Conservation (phyloP, 345 rosid species). For the Gossypium mustelinum region DNA sequence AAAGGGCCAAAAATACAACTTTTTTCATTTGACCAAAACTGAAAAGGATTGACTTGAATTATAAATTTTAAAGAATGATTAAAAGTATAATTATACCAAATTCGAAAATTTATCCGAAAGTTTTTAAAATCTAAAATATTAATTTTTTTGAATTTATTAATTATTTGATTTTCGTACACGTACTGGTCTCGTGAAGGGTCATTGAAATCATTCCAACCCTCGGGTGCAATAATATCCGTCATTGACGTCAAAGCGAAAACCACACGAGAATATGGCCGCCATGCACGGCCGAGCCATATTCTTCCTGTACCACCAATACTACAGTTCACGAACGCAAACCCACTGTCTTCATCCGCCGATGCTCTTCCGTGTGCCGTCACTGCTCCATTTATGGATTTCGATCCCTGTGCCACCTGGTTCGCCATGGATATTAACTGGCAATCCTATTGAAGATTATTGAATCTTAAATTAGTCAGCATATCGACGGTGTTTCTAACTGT, state of each 20-base stretch:
- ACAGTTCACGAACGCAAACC: conserved; percentile 64
- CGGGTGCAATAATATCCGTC: conserved; percentile 73
- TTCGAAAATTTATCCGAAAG: no score
- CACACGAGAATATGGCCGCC: conserved; percentile 84
- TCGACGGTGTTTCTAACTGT: background rate
- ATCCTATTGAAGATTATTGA: conserved; percentile 30
- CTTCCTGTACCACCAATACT: conserved; percentile 75
- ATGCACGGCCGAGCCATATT: conserved; percentile 88
- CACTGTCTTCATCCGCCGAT: conserved; percentile 68
- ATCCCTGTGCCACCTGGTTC: conserved; percentile 56
- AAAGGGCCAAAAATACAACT: no score
- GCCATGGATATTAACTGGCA: conserved; percentile 81
- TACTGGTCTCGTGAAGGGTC: conserved; percentile 80
- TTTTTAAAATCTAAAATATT: no score
- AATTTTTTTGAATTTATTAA: background rate
- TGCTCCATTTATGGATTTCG: conserved; percentile 59
- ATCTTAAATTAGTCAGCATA: background rate
- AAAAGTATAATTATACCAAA: no score
- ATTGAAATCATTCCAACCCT: conserved; percentile 90
- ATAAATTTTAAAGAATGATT: no score
- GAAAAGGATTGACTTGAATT: no score
- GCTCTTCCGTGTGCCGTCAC: conserved; percentile 82
- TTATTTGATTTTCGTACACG: background rate
- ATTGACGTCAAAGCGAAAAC: conserved; percentile 53
- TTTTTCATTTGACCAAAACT: no score